A percentile compares a stretch with the other conserved stretches of the same genome.
phyloP scores from a whole-genome alignment of 1,284 basidiomycete species.

The Ceratobasidium sp. region DNA sequence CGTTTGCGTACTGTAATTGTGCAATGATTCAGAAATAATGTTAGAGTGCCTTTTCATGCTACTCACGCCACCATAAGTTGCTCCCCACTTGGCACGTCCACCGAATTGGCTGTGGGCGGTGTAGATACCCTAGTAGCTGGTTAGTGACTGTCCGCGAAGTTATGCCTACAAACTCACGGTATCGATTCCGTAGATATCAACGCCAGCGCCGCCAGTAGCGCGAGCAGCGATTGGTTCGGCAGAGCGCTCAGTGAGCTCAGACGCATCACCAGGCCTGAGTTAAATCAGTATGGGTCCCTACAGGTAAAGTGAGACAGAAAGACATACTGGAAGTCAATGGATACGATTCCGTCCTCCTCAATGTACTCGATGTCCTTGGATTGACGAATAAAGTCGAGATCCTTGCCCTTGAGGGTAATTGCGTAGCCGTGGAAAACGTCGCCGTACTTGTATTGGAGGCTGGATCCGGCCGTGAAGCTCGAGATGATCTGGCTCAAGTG shows the following conservation, averaged over 20 bases:
- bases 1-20: conserved; percentile 10
- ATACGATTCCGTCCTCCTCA: conserved; percentile 29
- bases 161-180: conserved; percentile 18
- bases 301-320: neutral
- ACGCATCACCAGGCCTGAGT: conserved; percentile 11
- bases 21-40: neutral
- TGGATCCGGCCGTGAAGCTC: conserved; percentile 28
- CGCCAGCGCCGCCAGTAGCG: conserved; percentile 21
- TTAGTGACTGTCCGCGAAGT: neutral
- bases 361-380: conserved; percentile 44
- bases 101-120: conserved; percentile 67
- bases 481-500: conserved; percentile 27
- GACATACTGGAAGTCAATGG: conserved; percentile 22
- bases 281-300: neutral
- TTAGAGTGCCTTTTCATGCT: neutral
- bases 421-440: conserved; percentile 45
- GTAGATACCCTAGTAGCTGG: conserved; percentile 59
- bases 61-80: conserved; percentile 58
- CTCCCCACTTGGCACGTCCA: conserved; percentile 65
- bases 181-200: conserved; percentile 43
- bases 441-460: conserved; percentile 42
- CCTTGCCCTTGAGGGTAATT: conserved; percentile 36
- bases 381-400: conserved; percentile 39
- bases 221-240: neutral
- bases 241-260: neutral